phyloP scores from a whole-genome alignment of 176 grass and related monocot species.

The Carex scoparia region DNA sequence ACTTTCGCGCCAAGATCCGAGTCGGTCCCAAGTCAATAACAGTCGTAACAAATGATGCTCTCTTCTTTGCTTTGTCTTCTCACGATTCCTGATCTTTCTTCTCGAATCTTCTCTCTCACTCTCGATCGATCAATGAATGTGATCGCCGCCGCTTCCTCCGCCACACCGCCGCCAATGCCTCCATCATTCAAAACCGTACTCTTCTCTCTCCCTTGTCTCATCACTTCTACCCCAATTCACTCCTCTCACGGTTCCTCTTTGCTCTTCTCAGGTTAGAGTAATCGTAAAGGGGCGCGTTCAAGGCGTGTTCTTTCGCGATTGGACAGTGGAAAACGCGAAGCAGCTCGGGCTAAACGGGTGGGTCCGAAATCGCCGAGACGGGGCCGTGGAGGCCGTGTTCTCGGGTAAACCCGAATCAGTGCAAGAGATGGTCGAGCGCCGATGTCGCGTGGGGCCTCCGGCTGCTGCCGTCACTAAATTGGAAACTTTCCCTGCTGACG shows the following conservation, averaged over 20 bases:
- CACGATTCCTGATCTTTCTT: not conserved
- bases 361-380: conserved; percentile 80
- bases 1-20: not conserved
- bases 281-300: conserved; percentile 74
- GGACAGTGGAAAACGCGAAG: conserved; percentile 60
- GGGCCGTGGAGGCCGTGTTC: conserved; percentile 73
- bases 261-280: conserved; percentile 32
- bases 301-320: conserved; percentile 76
- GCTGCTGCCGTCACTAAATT: conserved; percentile 52
- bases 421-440: conserved; percentile 62
- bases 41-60: no score
- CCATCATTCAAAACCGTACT: conserved; percentile 21
- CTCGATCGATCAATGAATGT: conserved; percentile 27
- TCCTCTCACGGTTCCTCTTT: not conserved
- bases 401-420: conserved; percentile 47
- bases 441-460: conserved; percentile 31
- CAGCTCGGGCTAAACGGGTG: conserved; percentile 64
- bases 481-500: conserved; percentile 46
- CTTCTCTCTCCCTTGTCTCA: not conserved
- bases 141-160: conserved; percentile 19
- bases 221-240: not conserved
- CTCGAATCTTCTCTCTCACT: conserved; percentile 4
- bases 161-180: conserved; percentile 15
- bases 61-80: not conserved
- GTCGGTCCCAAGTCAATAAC: no score